Base-by-base conservation (phyloP, 805 yeast genomes). In the Metschnikowia henanensis region DNA sequence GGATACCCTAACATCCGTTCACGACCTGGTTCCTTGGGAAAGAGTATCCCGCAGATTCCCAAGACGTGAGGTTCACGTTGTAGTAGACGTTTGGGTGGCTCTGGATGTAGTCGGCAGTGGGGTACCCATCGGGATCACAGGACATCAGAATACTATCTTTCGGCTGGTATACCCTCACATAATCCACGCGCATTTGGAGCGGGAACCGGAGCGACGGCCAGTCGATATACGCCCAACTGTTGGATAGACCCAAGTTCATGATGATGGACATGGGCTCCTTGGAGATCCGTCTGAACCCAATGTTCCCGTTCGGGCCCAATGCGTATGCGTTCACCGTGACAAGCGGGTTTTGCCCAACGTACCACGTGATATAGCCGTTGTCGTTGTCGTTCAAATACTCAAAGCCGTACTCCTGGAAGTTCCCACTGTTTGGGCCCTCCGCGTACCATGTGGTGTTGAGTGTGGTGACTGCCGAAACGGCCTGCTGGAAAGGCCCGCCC, bases 401-500 rank as follows among this genome's bases (percentile, higher is more conserved):
- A 50, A 77, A 79, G 0, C 87, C 94, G 57, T 78, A 89, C 34
- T 72, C 76, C 64, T 92, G 98, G 72, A 66, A 92, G 44, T 71
- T 61, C 39, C 66, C 74, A 5, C 50, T 58, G 42, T 71, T 73
- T 15, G 70, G 76, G 36, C 88, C 88, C 46, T 58, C 63, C 59
- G 88, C 83, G 64, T 86, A 91, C 97, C 98, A 92, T 0, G 81
- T 70, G 2, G 80, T 73, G 64, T 90, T 91, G 53, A 92, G 71
- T 2, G 87, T 83, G 0, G 97, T 77, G 6, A 81, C 79, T 0
- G 83, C 95, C 4, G 97, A 88, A 16, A 92, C 76, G 38, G 97
- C 97, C 67, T 92, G 92, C 69, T 92, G 98, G 66, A 75, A 80
- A 1, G 97, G 96, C 37, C 97, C 97, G 47, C 98, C 99, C 23